A percentile compares a stretch with the other conserved stretches of the same genome.
Evolutionary conservation across 345 rosid species (phyloP).

Genomic region (Pistacia atlantica): DNA sequence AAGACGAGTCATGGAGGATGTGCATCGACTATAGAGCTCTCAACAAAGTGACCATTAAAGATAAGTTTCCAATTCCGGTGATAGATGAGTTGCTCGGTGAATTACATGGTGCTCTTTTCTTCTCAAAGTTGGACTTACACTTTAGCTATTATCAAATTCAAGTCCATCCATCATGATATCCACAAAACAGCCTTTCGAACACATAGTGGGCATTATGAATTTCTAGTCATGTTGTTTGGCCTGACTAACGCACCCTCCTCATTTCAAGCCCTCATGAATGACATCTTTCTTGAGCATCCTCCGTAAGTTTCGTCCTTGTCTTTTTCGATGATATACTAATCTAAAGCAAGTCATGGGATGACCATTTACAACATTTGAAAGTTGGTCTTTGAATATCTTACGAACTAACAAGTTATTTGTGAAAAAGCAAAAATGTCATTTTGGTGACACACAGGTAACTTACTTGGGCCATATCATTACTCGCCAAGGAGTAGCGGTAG

Average conservation of each 20-base stretch:
- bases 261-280: neutral
- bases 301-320: too few relatives aligned
- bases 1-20: neutral
- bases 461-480: too few relatives aligned
- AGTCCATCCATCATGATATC: neutral
- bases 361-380: too few relatives aligned
- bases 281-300: too few relatives aligned
- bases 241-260: neutral
- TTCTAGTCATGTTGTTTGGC: neutral
- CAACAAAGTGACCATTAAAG: neutral
- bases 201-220: neutral
- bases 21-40: neutral
- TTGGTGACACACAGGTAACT: too few relatives aligned
- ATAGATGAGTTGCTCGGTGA: constrained; percentile 3
- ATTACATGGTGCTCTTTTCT: neutral
- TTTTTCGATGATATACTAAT: too few relatives aligned
- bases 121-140: too few relatives aligned
- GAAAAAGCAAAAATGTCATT: too few relatives aligned
- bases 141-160: neutral
- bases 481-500: too few relatives aligned
- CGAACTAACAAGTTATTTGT: too few relatives aligned
- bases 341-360: too few relatives aligned
- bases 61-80: constrained; percentile 8
- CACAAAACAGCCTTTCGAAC: neutral
- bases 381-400: too few relatives aligned